phyloP scores from a whole-genome alignment of 139 green algal genomes.

The Coccomyxa sp. region DNA sequence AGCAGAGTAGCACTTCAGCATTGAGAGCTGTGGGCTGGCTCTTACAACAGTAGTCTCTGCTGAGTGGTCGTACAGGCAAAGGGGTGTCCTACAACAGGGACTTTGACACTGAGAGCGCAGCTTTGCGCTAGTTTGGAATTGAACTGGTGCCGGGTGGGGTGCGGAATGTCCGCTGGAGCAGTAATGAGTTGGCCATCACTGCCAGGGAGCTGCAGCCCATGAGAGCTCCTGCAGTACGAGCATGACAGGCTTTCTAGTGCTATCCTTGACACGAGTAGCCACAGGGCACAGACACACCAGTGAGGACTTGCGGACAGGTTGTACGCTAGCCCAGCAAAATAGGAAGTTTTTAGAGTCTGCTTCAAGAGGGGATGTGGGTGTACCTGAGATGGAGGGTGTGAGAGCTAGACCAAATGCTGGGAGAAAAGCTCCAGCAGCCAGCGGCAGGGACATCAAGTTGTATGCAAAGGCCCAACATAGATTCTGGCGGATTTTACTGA shows the following conservation, averaged over 20 bases:
- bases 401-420: conserved; percentile 45
- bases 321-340: no score
- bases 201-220: conserved; percentile 79
- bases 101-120: no score
- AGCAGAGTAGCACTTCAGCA: no score
- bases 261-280: no score
- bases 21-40: no score
- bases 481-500: conserved; percentile 88
- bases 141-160: neutral
- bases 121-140: no score
- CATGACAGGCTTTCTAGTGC: no score
- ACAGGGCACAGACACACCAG: neutral
- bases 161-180: conserved; percentile 30
- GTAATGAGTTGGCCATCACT: conserved; percentile 85
- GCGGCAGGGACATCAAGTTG: conserved; percentile 75
- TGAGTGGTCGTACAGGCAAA: no score
- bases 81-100: no score
- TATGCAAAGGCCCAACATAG: conserved; percentile 88
- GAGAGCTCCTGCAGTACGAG: conserved; percentile 65
- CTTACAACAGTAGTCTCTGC: no score
- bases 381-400: conserved; percentile 47
- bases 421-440: conserved; percentile 54
- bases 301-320: conserved; percentile 28
- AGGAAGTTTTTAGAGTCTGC: no score
- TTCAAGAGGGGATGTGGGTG: conserved; percentile 32